These are phyloP conservation scores for Rhodotorula mucilaginosa DNA, from an alignment of 1,284 basidiomycete genomes.

Conservation along the genomic window DNA sequence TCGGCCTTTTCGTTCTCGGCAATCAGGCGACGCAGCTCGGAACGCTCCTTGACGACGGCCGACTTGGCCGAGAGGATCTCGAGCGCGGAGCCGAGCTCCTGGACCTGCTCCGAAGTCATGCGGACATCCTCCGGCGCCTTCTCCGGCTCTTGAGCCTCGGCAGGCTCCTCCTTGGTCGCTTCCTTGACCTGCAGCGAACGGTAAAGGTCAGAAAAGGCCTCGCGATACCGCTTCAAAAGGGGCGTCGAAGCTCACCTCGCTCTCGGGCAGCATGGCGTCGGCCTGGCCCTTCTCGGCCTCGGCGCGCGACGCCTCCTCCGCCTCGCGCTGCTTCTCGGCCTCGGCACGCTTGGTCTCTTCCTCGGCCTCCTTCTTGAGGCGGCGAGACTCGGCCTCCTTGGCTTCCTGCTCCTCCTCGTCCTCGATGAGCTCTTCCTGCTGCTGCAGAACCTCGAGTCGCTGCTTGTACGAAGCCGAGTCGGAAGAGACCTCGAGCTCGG, in stretches of 20 bases:
- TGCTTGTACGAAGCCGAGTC: constrained; percentile 95
- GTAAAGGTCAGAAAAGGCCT: background rate
- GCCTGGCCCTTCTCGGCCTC: constrained; percentile 40
- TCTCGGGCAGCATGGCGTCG: constrained; percentile 48
- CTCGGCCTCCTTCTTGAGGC: constrained; percentile 65
- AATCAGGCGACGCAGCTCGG: constrained; percentile 84
- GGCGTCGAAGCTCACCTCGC: constrained; percentile 13
- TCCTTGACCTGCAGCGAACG: constrained; percentile 55
- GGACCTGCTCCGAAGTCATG: constrained; percentile 96
- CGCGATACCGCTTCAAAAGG: rapidly evolving
- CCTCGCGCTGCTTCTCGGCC: constrained; percentile 56
- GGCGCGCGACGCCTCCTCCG: constrained; percentile 52
- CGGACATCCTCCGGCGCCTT: constrained; percentile 62
- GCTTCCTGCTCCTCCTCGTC: constrained; percentile 94
- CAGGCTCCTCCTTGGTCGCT: constrained; percentile 59
- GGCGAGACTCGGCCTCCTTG: constrained; percentile 73
- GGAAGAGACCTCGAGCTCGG: constrained; percentile 90
- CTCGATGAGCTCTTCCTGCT: constrained; percentile 98
- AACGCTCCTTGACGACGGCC: constrained; percentile 93
- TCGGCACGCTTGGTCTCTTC: constrained; percentile 84
- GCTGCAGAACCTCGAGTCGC: constrained; percentile 93
- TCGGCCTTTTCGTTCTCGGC: constrained; percentile 86
- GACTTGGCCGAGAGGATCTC: constrained; percentile 90
- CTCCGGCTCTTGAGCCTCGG: constrained; percentile 48
- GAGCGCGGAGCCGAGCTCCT: constrained; percentile 88